phyloP scores from a whole-genome alignment of 129 eudicot genomes.

The Tanacetum coccineum region DNA sequence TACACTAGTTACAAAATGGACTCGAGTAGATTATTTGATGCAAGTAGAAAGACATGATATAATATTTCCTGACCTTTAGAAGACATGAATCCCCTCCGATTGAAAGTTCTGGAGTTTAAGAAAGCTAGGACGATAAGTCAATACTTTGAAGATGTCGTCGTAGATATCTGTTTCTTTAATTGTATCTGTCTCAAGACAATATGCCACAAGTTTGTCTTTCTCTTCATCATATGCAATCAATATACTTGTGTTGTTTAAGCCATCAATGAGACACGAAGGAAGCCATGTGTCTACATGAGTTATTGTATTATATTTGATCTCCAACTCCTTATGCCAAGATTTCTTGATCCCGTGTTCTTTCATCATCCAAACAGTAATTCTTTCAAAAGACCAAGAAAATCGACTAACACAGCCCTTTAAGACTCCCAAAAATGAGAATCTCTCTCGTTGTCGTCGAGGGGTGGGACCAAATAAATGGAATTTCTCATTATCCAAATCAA shows the following conservation, averaged over 20 bases:
- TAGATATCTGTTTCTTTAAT: conserved; percentile 4
- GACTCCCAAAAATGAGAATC: no score
- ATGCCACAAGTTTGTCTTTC: conserved; percentile 5
- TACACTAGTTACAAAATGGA: no score
- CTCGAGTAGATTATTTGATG: no score
- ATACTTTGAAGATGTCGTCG: neutral
- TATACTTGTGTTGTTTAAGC: conserved; percentile 22
- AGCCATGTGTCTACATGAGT: conserved; percentile 2
- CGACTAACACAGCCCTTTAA: no score
- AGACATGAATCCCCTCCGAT: conserved; percentile 1
- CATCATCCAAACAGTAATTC: no score
- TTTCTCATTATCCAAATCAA: no score
- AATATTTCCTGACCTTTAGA: neutral
- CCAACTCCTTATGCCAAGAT: conserved; percentile 47
- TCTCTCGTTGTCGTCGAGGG: no score
- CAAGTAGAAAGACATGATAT: no score
- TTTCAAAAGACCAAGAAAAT: no score
- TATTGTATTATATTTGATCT: conserved; percentile 16
- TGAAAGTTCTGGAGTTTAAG: conserved; percentile 5
- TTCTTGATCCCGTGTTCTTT: conserved; percentile 28
- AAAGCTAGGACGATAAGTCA: conserved; percentile 21
- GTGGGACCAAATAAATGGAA: no score
- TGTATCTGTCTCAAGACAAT: neutral
- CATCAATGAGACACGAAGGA: neutral
- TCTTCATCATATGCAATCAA: conserved; percentile 11